phyloP scores from a whole-genome alignment of 2,329 filamentous ascomycete species.

The Davidsoniella eucalypti region DNA sequence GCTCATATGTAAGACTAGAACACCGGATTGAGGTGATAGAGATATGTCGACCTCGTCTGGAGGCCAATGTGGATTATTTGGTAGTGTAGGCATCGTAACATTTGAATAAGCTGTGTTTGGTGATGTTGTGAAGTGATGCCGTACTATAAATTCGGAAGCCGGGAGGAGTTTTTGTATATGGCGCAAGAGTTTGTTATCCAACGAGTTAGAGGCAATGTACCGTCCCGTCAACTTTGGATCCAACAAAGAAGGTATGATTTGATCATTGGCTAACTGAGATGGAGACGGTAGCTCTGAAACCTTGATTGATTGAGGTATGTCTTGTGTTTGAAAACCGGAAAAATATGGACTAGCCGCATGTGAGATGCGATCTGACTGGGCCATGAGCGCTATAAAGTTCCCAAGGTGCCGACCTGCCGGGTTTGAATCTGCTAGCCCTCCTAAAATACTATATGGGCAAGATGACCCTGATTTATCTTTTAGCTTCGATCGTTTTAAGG shows the following conservation, averaged over 20 bases:
- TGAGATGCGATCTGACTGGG: conserved; percentile 10
- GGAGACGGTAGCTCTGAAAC: no score
- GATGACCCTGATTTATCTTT: background rate
- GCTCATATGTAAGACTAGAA: no score
- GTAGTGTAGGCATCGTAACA: no score
- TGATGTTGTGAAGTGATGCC: conserved; percentile 1
- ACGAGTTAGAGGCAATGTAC: conserved; percentile 8
- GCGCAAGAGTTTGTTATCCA: conserved; percentile 6
- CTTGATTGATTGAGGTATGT: no score
- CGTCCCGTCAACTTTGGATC: background rate
- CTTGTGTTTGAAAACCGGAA: background rate
- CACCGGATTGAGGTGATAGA: no score
- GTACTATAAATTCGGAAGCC: conserved; percentile 1
- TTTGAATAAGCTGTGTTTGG: no score
- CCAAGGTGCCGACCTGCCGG: conserved; percentile 16
- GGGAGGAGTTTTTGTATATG: conserved; percentile 8
- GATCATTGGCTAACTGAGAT: no score
- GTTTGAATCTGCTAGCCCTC: conserved; percentile 4
- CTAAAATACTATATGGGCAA: background rate
- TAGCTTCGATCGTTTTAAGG: conserved; percentile 1
- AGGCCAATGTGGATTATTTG: no score
- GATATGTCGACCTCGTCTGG: no score
- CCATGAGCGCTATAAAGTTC: conserved; percentile 15
- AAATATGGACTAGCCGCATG: background rate
- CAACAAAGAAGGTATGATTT: no score